Evolutionary conservation across 1,284 basidiomycete species (phyloP), one percentile per base, ranked within the genome.

Genomic region (Agaricales sp.): DNA sequence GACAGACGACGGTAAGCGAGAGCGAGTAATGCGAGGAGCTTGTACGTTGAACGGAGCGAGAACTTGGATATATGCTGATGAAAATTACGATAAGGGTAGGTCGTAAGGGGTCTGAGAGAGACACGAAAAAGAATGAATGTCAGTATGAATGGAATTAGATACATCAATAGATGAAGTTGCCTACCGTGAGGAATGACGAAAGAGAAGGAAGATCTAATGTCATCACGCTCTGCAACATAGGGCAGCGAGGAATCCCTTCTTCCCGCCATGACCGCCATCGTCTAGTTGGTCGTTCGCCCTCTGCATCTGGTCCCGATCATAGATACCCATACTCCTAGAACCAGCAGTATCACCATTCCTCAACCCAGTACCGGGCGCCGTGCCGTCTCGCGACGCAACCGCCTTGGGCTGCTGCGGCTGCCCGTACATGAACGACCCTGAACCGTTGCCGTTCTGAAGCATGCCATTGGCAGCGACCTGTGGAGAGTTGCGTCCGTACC

Each of bases 341-440:
- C 39, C 39, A n/a, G 8, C 39, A 8, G 8, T n/a, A n/a, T 35
- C n/a, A 4, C 39, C 39, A 41, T 41, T 41, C 16, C 39, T n/a
- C 6, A 41, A 16, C 39, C 8, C 8, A 8, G 39, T 16, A 6
- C 8, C 65, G 50, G 63, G 68, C 43, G 69, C 69, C 18, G 71
- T 68, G 12, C 68, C 68, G 48, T 78, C 72, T 46, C 75, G 62
- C 12, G 75, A 72, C 48, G 72, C 68, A 45, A 67, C 69, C 53
- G 67, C 71, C 61, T 75, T 77, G 43, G 63, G 68, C 14, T 61
- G 62, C 48, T 67, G 73, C 19, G 58, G 59, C 57, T 74, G 77
- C 45, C 73, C 74, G 55, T 82, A 83, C 56, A 80, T 57, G 67
- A 80, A 80, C 25, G 79, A 74, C 50, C 82, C 80, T 2, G 78